Evolutionary conservation across 2,329 filamentous ascomycete species (phyloP).

Genomic region (Talaromyces sp.): DNA sequence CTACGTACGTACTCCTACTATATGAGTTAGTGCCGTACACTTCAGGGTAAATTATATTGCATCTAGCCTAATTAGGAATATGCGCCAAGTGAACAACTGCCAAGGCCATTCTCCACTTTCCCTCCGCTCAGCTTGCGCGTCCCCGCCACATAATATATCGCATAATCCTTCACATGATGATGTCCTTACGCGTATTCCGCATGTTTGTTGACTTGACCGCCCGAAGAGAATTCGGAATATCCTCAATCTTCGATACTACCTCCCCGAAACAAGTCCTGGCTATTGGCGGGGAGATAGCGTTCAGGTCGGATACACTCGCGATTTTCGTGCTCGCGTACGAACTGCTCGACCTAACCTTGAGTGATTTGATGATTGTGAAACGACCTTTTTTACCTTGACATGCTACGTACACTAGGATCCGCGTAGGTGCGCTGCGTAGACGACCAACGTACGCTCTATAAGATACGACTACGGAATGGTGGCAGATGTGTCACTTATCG

Average conservation of each 20-base stretch:
- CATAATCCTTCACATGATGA: too few species aligned
- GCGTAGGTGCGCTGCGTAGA: neutral
- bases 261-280: neutral
- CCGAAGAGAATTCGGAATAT: neutral
- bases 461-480: neutral
- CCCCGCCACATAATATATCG: neutral
- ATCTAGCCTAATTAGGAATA: neutral
- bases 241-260: neutral
- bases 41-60: neutral
- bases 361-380: neutral
- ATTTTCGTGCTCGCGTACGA: neutral
- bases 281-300: neutral
- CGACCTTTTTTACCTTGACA: neutral
- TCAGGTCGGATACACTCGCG: neutral
- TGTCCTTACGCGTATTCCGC: neutral
- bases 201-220: neutral
- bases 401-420: neutral
- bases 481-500: neutral
- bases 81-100: neutral
- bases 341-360: neutral
- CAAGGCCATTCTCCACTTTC: neutral
- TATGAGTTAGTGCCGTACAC: too few species aligned
- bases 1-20: too few species aligned
- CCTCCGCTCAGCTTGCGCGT: slow-evolving; percentile 4
- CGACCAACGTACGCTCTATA: neutral